These are phyloP conservation scores for Sugiyamaella valdiviana DNA, from an alignment of 805 yeast species.

Conservation along the genomic window DNA sequence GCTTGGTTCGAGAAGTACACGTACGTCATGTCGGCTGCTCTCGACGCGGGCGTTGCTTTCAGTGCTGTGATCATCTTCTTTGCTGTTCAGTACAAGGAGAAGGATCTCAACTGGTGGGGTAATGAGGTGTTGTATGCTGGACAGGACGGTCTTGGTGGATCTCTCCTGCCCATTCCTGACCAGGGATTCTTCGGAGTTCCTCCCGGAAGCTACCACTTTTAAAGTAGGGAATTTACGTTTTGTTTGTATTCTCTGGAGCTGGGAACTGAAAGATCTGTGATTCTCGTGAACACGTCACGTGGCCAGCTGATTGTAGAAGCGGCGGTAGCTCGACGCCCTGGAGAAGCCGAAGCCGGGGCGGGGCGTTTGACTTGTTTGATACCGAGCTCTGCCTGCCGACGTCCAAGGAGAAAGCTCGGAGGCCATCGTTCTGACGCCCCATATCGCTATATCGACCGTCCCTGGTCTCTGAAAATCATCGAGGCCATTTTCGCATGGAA, in stretches of 20 bases:
- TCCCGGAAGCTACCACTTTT: slow-evolving; percentile 15
- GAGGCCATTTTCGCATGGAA: no score
- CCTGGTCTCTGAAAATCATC: no score
- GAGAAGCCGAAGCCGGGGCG: no score
- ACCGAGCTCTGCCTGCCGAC: no score
- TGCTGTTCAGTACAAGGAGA: slow-evolving; percentile 34
- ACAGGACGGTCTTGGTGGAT: background rate
- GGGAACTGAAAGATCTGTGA: no score
- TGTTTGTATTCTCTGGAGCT: no score
- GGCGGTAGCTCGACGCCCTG: no score
- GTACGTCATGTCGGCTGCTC: slow-evolving; percentile 43
- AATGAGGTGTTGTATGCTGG: slow-evolving; percentile 25
- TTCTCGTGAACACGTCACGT: slow-evolving; percentile 19
- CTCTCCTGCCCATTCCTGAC: slow-evolving; percentile 9
- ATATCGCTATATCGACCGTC: no score
- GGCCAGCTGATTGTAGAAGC: slow-evolving; percentile 19
- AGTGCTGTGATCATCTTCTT: slow-evolving; percentile 43
- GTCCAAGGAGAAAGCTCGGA: no score
- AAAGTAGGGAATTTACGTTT: background rate
- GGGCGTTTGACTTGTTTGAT: no score
- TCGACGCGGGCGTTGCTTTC: slow-evolving; percentile 46
- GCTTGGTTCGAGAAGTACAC: slow-evolving; percentile 51
- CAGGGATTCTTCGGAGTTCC: slow-evolving; percentile 18
- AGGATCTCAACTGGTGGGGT: slow-evolving; percentile 45
- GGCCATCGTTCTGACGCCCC: no score